Evolutionary conservation across 208 protist species (phyloP).

Genomic region (Leishmania guyanensis): DNA sequence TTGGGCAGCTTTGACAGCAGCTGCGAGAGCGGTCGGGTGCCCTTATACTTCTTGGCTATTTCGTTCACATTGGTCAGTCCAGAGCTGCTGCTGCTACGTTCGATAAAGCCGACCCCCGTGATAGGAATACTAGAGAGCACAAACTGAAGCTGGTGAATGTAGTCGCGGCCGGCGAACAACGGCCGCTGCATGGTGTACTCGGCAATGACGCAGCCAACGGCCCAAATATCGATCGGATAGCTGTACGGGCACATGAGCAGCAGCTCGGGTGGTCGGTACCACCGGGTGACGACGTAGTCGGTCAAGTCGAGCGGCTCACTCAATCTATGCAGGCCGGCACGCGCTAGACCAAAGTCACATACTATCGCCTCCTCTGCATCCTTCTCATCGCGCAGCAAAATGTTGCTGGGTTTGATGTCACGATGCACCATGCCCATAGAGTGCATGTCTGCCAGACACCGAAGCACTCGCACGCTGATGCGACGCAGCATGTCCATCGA

Average conservation of each 20-base stretch:
- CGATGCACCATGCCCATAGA: constrained; percentile 96
- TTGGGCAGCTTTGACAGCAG: constrained; percentile 55
- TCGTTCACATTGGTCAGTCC: constrained; percentile 70
- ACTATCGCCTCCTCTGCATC: constrained; percentile 89
- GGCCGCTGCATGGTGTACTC: constrained; percentile 94
- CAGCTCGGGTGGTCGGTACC: constrained; percentile 99
- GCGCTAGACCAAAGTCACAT: constrained; percentile 94
- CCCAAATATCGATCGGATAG: constrained; percentile 98
- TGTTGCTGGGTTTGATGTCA: constrained; percentile 96
- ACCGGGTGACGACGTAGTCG: constrained; percentile 98
- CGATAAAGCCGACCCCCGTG: constrained; percentile 68
- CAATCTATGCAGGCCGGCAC: constrained; percentile 68
- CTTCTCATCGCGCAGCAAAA: constrained; percentile 88
- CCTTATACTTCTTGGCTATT: constrained; percentile 70
- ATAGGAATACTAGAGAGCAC: constrained; percentile 81
- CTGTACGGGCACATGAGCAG: constrained; percentile 95
- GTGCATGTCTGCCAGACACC: constrained; percentile 96
- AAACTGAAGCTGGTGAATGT: constrained; percentile 90
- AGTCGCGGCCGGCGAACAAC: constrained; percentile 88
- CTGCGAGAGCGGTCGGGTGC: constrained; percentile 54
- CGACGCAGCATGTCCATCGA: constrained; percentile 86
- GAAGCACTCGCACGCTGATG: constrained; percentile 96
- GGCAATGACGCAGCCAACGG: constrained; percentile 98
- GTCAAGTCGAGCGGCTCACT: constrained; percentile 90
- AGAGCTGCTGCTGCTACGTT: constrained; percentile 38